Percentiles rank a stretch among this genome's conserved stretches.
phyloP scores from a whole-genome alignment of 2,329 filamentous ascomycete species.

The Furcasterigmium sp. region DNA sequence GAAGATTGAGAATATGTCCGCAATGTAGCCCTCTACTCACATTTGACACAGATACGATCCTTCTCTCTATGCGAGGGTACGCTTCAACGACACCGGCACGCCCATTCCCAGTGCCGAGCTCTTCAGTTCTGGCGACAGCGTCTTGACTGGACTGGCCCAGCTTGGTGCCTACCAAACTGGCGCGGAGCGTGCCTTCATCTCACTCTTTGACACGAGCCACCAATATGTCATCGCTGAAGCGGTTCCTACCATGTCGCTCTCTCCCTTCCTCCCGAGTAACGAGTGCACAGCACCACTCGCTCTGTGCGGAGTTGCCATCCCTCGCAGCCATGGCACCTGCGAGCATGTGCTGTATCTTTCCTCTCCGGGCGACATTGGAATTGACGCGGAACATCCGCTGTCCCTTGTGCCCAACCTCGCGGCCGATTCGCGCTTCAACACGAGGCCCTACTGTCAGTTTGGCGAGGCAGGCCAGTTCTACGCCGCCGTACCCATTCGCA shows the following conservation, averaged over 20 bases:
- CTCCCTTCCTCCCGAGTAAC: background rate
- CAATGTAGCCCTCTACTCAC: too few relatives aligned
- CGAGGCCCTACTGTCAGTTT: constrained; percentile 16
- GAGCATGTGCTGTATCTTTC: constrained; percentile 17
- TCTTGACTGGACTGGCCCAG: constrained; percentile 42
- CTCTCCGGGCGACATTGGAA: too few relatives aligned
- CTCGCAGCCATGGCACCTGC: constrained; percentile 20
- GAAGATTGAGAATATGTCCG: too few relatives aligned
- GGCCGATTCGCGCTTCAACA: constrained; percentile 20
- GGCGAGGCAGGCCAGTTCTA: constrained; percentile 27
- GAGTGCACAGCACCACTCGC: background rate
- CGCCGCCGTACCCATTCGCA: constrained; percentile 34
- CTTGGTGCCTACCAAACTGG: constrained; percentile 36
- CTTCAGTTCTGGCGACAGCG: constrained; percentile 22
- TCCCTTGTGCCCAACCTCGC: constrained; percentile 27
- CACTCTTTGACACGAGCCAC: constrained; percentile 1
- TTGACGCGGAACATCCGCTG: constrained; percentile 21
- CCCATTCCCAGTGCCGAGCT: constrained; percentile 14
- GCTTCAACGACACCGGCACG: constrained; percentile 13
- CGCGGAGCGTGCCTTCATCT: constrained; percentile 1
- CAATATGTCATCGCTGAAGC: constrained; percentile 5
- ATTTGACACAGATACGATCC: too few relatives aligned
- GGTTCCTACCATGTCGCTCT: background rate
- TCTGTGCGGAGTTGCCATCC: constrained; percentile 24
- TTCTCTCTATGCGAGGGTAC: background rate